These are phyloP conservation scores for Speleostelium caveatum DNA, from an alignment of 78 protist genomes.

Conservation along the genomic window DNA sequence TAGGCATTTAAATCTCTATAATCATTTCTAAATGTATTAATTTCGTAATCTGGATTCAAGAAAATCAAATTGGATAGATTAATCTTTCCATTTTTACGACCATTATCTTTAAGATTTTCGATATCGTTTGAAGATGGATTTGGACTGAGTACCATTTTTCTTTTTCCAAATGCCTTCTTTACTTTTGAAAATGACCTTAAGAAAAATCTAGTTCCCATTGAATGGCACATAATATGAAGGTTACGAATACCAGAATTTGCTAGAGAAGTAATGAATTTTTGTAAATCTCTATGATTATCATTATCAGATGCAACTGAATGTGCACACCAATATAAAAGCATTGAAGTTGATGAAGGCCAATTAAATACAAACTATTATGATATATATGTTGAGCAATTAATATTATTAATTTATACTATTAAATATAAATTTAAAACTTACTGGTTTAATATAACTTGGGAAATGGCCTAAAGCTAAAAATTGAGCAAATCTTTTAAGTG, in stretches of 20 bases:
- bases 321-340: slow-evolving; percentile 73
- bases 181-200: slow-evolving; percentile 47
- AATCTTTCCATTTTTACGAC: not conserved
- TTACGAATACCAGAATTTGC: slow-evolving; percentile 64
- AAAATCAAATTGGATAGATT: slow-evolving; percentile 58
- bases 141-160: slow-evolving; percentile 4
- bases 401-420: not conserved
- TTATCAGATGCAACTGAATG: slow-evolving; percentile 59
- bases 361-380: slow-evolving; percentile 41
- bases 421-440: not conserved
- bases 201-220: slow-evolving; percentile 74
- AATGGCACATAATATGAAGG: slow-evolving; percentile 76
- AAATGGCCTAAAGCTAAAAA: slow-evolving; percentile 82
- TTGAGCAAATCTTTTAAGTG: slow-evolving; percentile 77
- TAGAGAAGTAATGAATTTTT: slow-evolving; percentile 41
- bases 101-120: not conserved
- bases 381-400: not conserved
- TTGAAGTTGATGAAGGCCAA: slow-evolving; percentile 80
- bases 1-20: slow-evolving; percentile 55
- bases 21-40: slow-evolving; percentile 60
- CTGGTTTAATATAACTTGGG: slow-evolving; percentile 75
- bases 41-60: slow-evolving; percentile 79
- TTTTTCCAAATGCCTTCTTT: slow-evolving; percentile 46
- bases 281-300: slow-evolving; percentile 62
- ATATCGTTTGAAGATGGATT: not conserved